Percentiles rank a stretch among this genome's conserved stretches.
phyloP scores from a whole-genome alignment of 2,329 filamentous ascomycete genomes.

The Apiospora hydei region DNA sequence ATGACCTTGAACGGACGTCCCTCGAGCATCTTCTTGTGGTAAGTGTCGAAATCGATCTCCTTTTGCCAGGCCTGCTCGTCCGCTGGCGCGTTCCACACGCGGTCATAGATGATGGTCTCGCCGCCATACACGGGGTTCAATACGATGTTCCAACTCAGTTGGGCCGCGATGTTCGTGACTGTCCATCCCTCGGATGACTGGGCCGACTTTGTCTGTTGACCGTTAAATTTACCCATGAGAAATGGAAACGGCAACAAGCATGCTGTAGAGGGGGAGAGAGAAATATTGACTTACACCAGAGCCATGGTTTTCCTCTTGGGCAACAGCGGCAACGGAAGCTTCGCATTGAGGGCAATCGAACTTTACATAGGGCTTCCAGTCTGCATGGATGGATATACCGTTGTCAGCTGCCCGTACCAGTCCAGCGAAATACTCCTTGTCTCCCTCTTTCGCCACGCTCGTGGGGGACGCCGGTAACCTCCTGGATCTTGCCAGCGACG shows the following conservation, averaged over 20 bases:
- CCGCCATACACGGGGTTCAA: constrained; percentile 10
- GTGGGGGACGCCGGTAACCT: neutral
- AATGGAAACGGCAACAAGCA: no score
- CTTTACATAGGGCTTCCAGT: neutral
- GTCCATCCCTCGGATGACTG: neutral
- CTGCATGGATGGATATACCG: neutral
- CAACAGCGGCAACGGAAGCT: no score
- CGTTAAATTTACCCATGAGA: no score
- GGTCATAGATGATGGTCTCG: constrained; percentile 18
- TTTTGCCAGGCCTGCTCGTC: constrained; percentile 19
- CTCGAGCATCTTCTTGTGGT: constrained; percentile 16
- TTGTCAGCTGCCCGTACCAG: neutral
- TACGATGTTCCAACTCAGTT: constrained; percentile 23
- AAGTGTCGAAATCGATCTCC: neutral
- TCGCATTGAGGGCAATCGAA: neutral
- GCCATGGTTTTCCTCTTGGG: no score
- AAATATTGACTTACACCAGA: no score
- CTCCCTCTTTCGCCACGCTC: neutral
- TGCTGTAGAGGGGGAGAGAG: neutral
- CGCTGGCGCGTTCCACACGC: constrained; percentile 9
- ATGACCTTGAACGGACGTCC: constrained; percentile 19
- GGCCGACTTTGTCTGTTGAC: no score
- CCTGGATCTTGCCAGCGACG: neutral
- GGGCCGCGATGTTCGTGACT: neutral
- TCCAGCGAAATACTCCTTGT: neutral